phyloP scores from a whole-genome alignment of 306 rosid species.

The Dalbergia cochinchinensis region DNA sequence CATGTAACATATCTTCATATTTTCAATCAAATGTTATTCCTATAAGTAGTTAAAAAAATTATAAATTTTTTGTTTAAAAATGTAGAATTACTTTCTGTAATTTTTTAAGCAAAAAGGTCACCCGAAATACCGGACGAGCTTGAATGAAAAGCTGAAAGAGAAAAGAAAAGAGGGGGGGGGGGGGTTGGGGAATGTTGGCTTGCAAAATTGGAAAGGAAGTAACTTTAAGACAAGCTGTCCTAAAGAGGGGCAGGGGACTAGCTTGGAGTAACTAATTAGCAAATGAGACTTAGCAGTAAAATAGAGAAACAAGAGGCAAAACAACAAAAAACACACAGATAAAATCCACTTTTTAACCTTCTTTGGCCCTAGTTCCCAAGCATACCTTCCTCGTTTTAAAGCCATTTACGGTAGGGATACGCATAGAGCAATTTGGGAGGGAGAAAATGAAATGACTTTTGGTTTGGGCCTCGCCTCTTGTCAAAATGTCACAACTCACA shows the following conservation, averaged over 20 bases:
- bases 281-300: not conserved
- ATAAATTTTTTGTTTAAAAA: not conserved
- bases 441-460: constrained; percentile 8
- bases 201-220: not conserved
- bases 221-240: not conserved
- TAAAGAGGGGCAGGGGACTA: not conserved
- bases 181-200: not conserved
- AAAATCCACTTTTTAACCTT: constrained; percentile 23
- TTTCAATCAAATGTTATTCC: not conserved
- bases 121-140: not conserved
- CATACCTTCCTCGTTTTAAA: constrained; percentile 29
- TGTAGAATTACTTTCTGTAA: not conserved
- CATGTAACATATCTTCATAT: not conserved
- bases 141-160: no score
- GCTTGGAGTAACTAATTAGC: not conserved
- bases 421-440: not conserved
- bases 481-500: not conserved
- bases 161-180: no score
- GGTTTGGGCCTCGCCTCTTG: constrained; percentile 15
- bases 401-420: constrained; percentile 30
- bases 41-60: not conserved
- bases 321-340: not conserved
- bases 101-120: not conserved
- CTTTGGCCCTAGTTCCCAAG: constrained; percentile 35
- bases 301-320: not conserved